Evolutionary conservation across 2,329 filamentous ascomycete genomes (phyloP), one percentile per base, ranked within the genome.

Genomic region (Alternaria dauci): DNA sequence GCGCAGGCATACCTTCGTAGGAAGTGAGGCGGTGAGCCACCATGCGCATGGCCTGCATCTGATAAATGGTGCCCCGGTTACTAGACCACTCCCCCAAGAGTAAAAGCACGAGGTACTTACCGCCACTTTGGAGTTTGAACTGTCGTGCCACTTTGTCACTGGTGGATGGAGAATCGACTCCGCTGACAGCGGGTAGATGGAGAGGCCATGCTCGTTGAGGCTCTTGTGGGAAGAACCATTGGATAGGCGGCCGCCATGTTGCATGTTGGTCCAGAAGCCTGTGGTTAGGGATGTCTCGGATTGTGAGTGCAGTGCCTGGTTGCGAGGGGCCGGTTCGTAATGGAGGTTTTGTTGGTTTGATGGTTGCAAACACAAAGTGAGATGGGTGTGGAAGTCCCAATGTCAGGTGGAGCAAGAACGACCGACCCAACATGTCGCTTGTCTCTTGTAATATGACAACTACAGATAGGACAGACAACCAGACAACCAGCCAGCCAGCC

Each of bases 181-280:
- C 56, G 64, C 66, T 63, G 65, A 62, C 57, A 63, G 60, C 63
- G 57, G 55, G 60, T 67, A 63, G 66, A 36, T 65, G 65, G 66
- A 65, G 61, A 62, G 58, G 61, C 60, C 59, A 59, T 57, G 55
- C 55, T 62, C 57, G 32, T 61, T 59, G 61, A 59, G 58, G 63
- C 55, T 58, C 52, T 62, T 52, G 63, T 34, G 28, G 52, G 30
- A 55, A 54, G 32, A 69, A 67, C 57, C 69, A 69, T 72, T 74
- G 71, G 74, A 61, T 63, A 66, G 51, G 57, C 67, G 55, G 66
- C n/a, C 67, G 70, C 72, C 71, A 76, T 66, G 67, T 71, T 67
- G 71, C 72, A 64, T 55, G 43, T 53, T 55, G 52, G 58, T 48
- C 59, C 54, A 63, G 61, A 41, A 56, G 58, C 28, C 52, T 14